Evolutionary conservation across 176 grass and related monocot genomes (phyloP).

Genomic region (Microstegium vimineum): DNA sequence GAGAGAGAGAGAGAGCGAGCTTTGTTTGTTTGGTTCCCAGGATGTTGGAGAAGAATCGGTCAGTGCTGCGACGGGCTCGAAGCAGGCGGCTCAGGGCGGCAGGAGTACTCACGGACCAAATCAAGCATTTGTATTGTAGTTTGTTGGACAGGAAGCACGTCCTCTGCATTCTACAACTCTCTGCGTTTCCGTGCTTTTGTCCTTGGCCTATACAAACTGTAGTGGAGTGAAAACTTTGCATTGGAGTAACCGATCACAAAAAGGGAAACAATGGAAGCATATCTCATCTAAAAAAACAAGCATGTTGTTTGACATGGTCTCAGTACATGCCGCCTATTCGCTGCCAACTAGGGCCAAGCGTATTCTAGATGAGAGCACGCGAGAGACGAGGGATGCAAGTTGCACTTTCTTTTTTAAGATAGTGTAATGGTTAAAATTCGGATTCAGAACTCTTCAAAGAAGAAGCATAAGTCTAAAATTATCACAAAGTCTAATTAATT

Average conservation of each 20-base stretch:
- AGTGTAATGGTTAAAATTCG: no score
- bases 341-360: background rate
- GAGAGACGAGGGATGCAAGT: background rate
- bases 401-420: no score
- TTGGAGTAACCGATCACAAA: background rate
- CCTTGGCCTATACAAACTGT: no score
- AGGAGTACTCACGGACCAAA: background rate
- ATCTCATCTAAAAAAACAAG: no score
- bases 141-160: no score
- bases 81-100: conserved; percentile 23
- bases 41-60: background rate
- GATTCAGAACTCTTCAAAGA: no score
- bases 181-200: no score
- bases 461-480: no score
- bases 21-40: no score
- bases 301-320: conserved; percentile 6
- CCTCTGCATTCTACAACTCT: no score
- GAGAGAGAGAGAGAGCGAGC: background rate
- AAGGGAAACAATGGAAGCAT: no score
- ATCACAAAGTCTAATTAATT: no score
- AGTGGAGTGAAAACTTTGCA: background rate
- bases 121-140: background rate
- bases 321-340: background rate
- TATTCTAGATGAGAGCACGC: background rate
- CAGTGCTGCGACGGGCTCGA: background rate